Evolutionary conservation across 768 basidiomycete species (phyloP).

Genomic region (Suillus bovinus): DNA sequence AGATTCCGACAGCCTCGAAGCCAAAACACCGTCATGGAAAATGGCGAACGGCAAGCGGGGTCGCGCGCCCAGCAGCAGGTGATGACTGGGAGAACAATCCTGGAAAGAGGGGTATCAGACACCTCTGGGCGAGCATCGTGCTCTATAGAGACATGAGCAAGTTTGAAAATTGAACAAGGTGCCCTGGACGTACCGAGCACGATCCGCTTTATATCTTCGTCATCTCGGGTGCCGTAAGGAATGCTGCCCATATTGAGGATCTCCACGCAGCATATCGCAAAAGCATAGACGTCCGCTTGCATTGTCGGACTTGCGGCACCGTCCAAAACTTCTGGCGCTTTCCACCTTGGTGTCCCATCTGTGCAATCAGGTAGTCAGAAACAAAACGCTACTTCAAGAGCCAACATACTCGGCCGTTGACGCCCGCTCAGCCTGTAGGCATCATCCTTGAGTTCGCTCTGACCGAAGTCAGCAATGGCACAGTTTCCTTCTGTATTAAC

Average conservation of each 20-base stretch:
- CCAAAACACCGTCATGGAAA: slow-evolving; percentile 27
- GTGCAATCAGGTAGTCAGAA: slow-evolving; percentile 1
- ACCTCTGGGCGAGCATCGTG: slow-evolving; percentile 53
- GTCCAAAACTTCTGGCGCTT: slow-evolving; percentile 64
- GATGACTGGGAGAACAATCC: slow-evolving; percentile 44
- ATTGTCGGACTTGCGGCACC: slow-evolving; percentile 49
- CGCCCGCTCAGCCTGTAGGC: slow-evolving; percentile 60
- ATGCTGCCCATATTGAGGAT: slow-evolving; percentile 61
- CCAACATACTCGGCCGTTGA: slow-evolving; percentile 44
- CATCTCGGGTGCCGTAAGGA: slow-evolving; percentile 56
- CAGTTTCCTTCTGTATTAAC: slow-evolving; percentile 67
- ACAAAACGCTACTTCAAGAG: background rate
- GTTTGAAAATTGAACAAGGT: slow-evolving; percentile 18
- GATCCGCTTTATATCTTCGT: slow-evolving; percentile 49
- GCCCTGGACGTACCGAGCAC: slow-evolving; percentile 46
- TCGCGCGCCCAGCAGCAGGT: slow-evolving; percentile 56
- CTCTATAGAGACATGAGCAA: slow-evolving; percentile 34
- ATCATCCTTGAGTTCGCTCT: slow-evolving; percentile 78
- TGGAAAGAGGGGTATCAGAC: slow-evolving; percentile 38
- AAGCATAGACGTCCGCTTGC: slow-evolving; percentile 68
- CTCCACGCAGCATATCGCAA: slow-evolving; percentile 64
- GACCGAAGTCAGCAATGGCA: slow-evolving; percentile 81
- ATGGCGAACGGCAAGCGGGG: slow-evolving; percentile 52
- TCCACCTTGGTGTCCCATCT: slow-evolving; percentile 74
- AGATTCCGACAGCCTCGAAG: background rate